A percentile compares a stretch with the other conserved stretches of the same genome.
Evolutionary conservation across 1,284 basidiomycete genomes (phyloP).

Genomic region (Rhodotorula sp.): DNA sequence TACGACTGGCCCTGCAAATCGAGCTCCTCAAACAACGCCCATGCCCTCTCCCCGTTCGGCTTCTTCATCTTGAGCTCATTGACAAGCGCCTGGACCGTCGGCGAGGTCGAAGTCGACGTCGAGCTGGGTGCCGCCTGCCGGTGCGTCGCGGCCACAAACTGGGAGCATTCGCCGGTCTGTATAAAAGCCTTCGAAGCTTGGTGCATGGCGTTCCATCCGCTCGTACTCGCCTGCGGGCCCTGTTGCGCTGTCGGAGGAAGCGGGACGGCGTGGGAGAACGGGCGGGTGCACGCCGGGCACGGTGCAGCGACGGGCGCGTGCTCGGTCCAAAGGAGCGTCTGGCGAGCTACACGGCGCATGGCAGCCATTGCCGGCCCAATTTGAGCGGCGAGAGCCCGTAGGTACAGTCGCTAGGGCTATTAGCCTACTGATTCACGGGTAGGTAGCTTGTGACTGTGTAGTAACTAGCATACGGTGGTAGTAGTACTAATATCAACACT

Average conservation of each 20-base stretch:
- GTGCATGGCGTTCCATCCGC: slow-evolving; percentile 21
- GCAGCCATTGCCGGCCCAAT: background rate
- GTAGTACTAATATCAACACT: too few relatives aligned
- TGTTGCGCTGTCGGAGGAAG: slow-evolving; percentile 2
- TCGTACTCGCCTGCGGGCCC: background rate
- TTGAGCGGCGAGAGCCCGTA: background rate
- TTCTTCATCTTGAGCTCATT: slow-evolving; percentile 6
- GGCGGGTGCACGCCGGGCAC: slow-evolving; percentile 7
- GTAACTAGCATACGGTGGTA: too few relatives aligned
- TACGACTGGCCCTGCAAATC: slow-evolving; percentile 22
- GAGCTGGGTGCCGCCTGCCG: background rate
- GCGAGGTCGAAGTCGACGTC: background rate
- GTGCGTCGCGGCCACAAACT: too few relatives aligned
- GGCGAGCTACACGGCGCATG: slow-evolving; percentile 18
- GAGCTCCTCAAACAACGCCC: slow-evolving; percentile 27
- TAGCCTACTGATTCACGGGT: too few relatives aligned
- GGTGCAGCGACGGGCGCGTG: slow-evolving; percentile 6
- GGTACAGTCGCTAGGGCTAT: too few relatives aligned
- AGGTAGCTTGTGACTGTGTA: too few relatives aligned
- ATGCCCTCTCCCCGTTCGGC: slow-evolving; percentile 8
- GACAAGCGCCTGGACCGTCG: slow-evolving; percentile 6
- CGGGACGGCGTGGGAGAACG: slow-evolving; percentile 21
- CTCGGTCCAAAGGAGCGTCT: slow-evolving; percentile 6
- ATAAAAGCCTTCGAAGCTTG: slow-evolving; percentile 16
- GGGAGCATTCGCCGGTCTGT: background rate